A percentile compares a stretch with the other conserved stretches of the same genome.
Conservation (phyloP, 331 rosid species). For the Erythrophleum ivorense region DNA sequence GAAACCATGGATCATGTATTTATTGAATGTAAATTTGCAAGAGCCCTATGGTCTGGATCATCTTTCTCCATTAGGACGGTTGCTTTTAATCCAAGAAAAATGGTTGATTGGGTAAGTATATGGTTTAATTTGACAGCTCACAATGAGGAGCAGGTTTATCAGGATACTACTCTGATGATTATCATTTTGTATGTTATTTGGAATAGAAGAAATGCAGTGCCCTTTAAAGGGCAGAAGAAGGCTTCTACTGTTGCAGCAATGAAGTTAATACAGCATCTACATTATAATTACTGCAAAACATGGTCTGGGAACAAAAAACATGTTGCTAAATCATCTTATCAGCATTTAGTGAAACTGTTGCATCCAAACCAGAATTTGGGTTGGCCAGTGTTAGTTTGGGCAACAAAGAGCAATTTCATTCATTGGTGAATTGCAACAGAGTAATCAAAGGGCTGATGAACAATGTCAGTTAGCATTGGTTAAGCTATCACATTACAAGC, state of each 20-base stretch:
- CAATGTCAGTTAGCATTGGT: not conserved
- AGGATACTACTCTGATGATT: not conserved
- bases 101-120: not conserved
- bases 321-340: not conserved
- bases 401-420: not conserved
- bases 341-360: not conserved
- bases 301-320: not conserved
- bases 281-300: not conserved
- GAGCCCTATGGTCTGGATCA: not conserved
- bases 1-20: not conserved
- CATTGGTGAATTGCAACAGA: not conserved
- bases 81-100: not conserved
- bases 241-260: not conserved
- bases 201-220: not conserved
- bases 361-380: constrained; percentile 5
- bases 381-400: not conserved
- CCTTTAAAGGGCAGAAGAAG: not conserved
- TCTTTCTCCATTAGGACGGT: not conserved
- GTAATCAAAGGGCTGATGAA: not conserved
- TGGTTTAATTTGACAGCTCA: not conserved
- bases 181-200: not conserved
- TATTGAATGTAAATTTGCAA: not conserved
- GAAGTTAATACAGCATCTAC: not conserved
- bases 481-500: not conserved
- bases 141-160: not conserved